Percentiles rank a stretch among this genome's conserved stretches.
Evolutionary conservation across 805 yeast species (phyloP).

Genomic region (Ogataea wickerhamii): DNA sequence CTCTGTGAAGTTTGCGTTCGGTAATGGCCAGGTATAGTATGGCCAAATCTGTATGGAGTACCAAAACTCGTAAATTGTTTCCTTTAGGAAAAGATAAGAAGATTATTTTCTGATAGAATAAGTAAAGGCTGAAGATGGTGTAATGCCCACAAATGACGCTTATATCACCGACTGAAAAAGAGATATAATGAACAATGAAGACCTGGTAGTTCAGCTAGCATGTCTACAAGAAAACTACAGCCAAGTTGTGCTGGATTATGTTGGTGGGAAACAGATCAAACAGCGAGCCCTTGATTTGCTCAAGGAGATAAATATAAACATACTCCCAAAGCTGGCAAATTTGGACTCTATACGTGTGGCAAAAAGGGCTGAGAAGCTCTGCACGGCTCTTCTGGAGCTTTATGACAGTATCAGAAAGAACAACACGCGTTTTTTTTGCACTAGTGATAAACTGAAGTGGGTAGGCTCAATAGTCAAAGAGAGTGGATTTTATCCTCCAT

Average conservation of each 20-base stretch:
- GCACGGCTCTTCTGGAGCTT: conserved; percentile 9
- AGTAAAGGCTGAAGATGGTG: no score
- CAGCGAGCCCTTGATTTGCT: conserved; percentile 5
- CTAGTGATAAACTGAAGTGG: conserved; percentile 22
- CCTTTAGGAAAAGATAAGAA: no score
- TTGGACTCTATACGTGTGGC: background rate
- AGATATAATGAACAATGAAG: no score
- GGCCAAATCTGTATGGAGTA: no score
- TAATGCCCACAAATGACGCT: no score
- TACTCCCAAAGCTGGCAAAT: conserved; percentile 2
- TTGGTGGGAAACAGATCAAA: conserved; percentile 8
- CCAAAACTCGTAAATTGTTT: no score
- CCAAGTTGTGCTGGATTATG: conserved; percentile 5
- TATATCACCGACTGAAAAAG: no score
- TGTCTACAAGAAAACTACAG: conserved; percentile 6
- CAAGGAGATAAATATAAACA: conserved; percentile 4
- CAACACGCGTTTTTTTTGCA: conserved; percentile 1
- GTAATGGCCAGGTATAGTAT: conserved; percentile 17
- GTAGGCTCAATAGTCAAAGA: conserved; percentile 16
- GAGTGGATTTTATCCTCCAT: conserved; percentile 5
- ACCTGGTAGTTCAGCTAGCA: conserved; percentile 1
- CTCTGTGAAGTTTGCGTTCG: conserved; percentile 19
- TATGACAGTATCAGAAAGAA: conserved; percentile 9
- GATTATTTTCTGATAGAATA: no score
- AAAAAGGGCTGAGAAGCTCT: conserved; percentile 5